Evolutionary conservation across 2,329 filamentous ascomycete species (phyloP), one percentile per base, ranked within the genome.

Genomic region (Geoglossum cookeanum): DNA sequence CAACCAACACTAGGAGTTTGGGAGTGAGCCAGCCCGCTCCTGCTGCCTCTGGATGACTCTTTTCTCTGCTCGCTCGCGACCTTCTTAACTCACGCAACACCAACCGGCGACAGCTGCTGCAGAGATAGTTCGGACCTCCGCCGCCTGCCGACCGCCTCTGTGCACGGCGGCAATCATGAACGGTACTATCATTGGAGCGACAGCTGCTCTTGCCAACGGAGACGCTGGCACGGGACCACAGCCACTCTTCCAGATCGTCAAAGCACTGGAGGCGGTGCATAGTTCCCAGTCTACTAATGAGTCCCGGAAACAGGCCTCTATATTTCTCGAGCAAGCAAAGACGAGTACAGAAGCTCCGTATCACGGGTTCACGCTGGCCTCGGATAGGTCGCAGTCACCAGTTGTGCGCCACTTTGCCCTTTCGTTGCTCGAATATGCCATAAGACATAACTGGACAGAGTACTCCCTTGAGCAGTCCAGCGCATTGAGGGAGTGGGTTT

Each of bases 381-480:
- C 80, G 62, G 83, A 92, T 69, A 78, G 76, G 65, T 74, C 77
- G 42, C 87, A 94, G 67, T 78, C 86, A 57, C 80, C 87, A 45
- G 79, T 92, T 57, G 85, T 97, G 58, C 85, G 92, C 64, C 90
- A 97, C 71, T 98, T 94, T 69, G 92, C 90, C 58, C 78, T 98
- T 35, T 94, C 90, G 32, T 77, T 98, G 58, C 79, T 98, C 62
- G 91, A 96, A 65, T 85, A 94, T 70, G 83, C 87, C 51, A 84
- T 97, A 67, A 86, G 84, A 63, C 90, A 94, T 70, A 82, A 80
- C 63, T 95, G 89, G 80, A 78, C 82, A 39, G 79, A 84, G 54
- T 89, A 90, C 65, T 79, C 76, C 22, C 70, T 76, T 32, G 79
- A 82, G 27, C 83, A 95, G 68, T 80, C 81, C 17, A 72, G 73